These are phyloP conservation scores for Carex pumila DNA, from an alignment of 176 grass and related monocot species.

Conservation along the genomic window DNA sequence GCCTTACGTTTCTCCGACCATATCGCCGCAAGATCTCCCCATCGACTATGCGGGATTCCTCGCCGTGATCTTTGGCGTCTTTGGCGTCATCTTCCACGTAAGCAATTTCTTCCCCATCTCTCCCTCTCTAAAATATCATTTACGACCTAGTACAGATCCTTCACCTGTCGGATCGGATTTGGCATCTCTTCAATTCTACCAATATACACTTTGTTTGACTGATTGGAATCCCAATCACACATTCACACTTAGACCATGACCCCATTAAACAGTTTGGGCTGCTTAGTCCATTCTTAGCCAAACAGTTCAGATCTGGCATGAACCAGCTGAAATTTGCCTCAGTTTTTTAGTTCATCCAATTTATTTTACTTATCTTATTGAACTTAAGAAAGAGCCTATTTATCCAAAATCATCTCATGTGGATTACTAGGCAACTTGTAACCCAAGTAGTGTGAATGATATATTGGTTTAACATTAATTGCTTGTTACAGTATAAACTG, in stretches of 20 bases:
- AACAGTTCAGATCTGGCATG: background rate
- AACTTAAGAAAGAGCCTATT: background rate
- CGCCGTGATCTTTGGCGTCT: conserved; percentile 74
- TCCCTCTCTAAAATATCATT: background rate
- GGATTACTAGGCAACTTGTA: background rate
- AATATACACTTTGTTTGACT: background rate
- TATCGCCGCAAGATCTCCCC: conserved; percentile 79
- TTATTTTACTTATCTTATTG: background rate
- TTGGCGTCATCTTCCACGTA: conserved; percentile 92
- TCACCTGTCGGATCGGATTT: background rate
- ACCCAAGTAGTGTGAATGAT: background rate
- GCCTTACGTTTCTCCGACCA: conserved; percentile 57
- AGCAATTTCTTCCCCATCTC: background rate
- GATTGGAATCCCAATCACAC: background rate
- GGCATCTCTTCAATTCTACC: background rate
- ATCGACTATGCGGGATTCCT: conserved; percentile 89
- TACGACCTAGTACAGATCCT: background rate
- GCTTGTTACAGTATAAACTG: conserved; percentile 71
- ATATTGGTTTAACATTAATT: conserved; percentile 5
- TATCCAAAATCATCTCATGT: background rate
- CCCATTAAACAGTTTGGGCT: background rate
- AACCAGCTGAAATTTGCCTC: background rate
- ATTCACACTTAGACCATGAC: background rate
- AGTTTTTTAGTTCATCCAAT: background rate
- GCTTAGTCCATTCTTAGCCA: background rate